phyloP scores from a whole-genome alignment of 768 basidiomycete genomes.

The Serendipita sp. region DNA sequence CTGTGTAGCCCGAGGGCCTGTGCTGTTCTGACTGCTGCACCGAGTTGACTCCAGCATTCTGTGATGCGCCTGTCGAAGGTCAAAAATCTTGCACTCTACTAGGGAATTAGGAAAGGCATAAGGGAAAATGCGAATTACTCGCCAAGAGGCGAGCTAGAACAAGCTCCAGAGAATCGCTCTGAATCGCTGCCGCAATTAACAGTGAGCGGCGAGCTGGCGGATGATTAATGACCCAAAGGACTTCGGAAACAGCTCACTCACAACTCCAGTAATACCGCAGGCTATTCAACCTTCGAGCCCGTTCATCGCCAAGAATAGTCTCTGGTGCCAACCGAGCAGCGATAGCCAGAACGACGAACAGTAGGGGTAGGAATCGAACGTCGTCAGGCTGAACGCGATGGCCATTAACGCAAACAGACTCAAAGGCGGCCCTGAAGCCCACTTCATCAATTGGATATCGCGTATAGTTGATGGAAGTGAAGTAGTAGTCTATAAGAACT shows the following conservation, averaged over 20 bases:
- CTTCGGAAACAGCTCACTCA: conserved; percentile 28
- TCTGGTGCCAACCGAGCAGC: conserved; percentile 76
- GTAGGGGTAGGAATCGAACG: conserved; percentile 73
- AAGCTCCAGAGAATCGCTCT: conserved; percentile 81
- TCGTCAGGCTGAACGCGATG: conserved; percentile 53
- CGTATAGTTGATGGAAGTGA: conserved; percentile 71
- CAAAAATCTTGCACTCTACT: conserved; percentile 49
- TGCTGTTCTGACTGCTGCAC: conserved; percentile 82
- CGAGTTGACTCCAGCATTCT: conserved; percentile 92
- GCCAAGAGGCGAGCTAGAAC: conserved; percentile 81
- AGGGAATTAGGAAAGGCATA: conserved; percentile 11
- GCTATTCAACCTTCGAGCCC: conserved; percentile 59
- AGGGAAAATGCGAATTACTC: conserved; percentile 11
- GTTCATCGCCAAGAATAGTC: conserved; percentile 63
- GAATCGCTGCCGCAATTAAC: conserved; percentile 82
- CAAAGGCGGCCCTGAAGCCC: conserved; percentile 60
- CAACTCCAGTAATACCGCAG: conserved; percentile 92
- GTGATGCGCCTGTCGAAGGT: conserved; percentile 72
- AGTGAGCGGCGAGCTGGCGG: conserved; percentile 64
- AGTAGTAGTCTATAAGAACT: conserved; percentile 71
- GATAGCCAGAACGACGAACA: conserved; percentile 86
- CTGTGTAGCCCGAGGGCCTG: conserved; percentile 87
- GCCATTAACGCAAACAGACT: conserved; percentile 45
- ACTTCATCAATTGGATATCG: conserved; percentile 78
- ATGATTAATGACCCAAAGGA: too few relatives aligned